Conservation (phyloP, 2,329 filamentous ascomycete species). For the Neopestalotiopsis sp. region DNA sequence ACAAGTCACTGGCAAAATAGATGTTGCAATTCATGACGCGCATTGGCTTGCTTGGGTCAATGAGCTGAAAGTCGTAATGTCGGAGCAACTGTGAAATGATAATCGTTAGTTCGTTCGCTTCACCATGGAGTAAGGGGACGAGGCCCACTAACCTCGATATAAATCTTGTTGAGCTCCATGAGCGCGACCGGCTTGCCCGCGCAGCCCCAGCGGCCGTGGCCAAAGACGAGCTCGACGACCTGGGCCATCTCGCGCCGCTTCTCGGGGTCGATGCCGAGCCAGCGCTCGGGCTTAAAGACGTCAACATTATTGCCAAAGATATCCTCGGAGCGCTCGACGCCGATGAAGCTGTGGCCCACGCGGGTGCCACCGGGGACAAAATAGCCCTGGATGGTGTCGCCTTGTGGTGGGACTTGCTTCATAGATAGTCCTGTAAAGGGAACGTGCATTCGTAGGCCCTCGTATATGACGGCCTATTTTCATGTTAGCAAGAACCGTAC, state of each 20-base stretch:
- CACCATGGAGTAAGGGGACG: not conserved
- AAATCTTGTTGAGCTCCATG: constrained; percentile 45
- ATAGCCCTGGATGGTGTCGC: constrained; percentile 18
- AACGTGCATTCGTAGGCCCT: constrained; percentile 19
- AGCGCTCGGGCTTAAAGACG: constrained; percentile 21
- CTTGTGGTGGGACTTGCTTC: constrained; percentile 17
- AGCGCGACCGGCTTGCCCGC: constrained; percentile 44
- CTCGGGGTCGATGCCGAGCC: constrained; percentile 23
- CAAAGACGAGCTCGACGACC: constrained; percentile 42
- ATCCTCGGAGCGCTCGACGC: constrained; percentile 14
- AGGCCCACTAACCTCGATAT: constrained; percentile 40
- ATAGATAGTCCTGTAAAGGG: constrained; percentile 17
- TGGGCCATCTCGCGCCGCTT: constrained; percentile 34
- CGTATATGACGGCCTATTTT: constrained; percentile 20
- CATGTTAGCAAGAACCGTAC: not conserved
- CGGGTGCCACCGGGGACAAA: constrained; percentile 20
- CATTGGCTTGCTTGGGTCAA: constrained; percentile 15
- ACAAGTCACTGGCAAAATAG: not conserved
- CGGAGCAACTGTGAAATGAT: constrained; percentile 12
- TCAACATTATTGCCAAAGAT: constrained; percentile 20
- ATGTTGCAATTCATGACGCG: not conserved
- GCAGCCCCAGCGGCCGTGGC: constrained; percentile 41
- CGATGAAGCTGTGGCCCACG: constrained; percentile 15
- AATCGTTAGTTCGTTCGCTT: not conserved
- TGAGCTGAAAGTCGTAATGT: constrained; percentile 19